Percentiles rank a stretch among this genome's conserved stretches.
Conservation (phyloP, 2,329 filamentous ascomycete genomes). For the Diplocarpon rosae region DNA sequence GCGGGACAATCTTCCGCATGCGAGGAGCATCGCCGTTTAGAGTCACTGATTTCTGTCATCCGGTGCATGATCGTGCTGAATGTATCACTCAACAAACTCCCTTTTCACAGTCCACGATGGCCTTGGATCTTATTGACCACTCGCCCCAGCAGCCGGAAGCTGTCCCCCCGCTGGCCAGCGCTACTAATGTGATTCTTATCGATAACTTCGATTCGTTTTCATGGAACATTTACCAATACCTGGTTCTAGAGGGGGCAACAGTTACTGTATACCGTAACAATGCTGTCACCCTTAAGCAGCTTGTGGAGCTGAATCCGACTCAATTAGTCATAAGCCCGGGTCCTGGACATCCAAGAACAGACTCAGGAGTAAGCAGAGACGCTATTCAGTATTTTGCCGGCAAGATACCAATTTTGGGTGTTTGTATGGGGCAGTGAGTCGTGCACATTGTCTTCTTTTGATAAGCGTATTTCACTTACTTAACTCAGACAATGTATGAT, state of each 20-base stretch:
- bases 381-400: conserved; percentile 86
- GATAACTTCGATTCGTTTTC: conserved; percentile 99
- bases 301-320: conserved; percentile 75
- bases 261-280: conserved; percentile 91
- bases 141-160: conserved; percentile 77
- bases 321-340: conserved; percentile 93
- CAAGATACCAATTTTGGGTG: conserved; percentile 91
- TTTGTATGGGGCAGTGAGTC: conserved; percentile 90
- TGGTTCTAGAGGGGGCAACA: conserved; percentile 86
- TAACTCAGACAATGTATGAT: conserved; percentile 76
- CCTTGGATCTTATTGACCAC: conserved; percentile 56
- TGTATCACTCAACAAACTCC: background rate
- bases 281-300: conserved; percentile 72
- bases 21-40: too few species aligned
- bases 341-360: conserved; percentile 81
- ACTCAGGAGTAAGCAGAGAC: conserved; percentile 87
- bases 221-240: conserved; percentile 98
- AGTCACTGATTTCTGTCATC: too few species aligned
- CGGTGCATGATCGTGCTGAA: background rate
- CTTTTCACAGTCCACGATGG: conserved; percentile 26
- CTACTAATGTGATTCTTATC: conserved; percentile 86
- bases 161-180: conserved; percentile 60
- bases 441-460: background rate
- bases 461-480: conserved; percentile 8
- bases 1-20: too few species aligned